These are phyloP conservation scores for Sclerotinia nivalis DNA, from an alignment of 2,329 filamentous ascomycete species.

Conservation along the genomic window DNA sequence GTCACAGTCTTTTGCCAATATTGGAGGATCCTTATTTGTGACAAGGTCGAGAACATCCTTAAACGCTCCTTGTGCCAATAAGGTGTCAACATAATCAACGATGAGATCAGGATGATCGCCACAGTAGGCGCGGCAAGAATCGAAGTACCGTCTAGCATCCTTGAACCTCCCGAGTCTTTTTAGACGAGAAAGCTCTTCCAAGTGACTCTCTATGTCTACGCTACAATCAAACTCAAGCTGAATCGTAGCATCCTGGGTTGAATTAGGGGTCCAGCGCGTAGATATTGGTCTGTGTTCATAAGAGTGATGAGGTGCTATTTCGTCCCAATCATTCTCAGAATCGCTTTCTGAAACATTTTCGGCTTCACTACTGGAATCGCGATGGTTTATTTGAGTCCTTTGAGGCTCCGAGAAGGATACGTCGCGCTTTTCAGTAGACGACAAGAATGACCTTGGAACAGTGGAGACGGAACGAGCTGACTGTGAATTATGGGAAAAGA, in stretches of 20 bases:
- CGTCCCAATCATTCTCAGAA: not conserved
- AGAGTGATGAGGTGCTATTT: not conserved
- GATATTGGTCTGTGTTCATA: not conserved
- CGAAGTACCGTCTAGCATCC: conserved; percentile 6
- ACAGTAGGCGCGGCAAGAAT: not conserved
- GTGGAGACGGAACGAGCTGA: not conserved
- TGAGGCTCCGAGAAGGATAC: not conserved
- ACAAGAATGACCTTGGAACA: not conserved
- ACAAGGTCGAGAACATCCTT: conserved; percentile 2
- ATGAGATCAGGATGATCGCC: not conserved
- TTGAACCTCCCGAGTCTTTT: not conserved
- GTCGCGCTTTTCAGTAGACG: not conserved
- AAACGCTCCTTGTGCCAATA: not conserved
- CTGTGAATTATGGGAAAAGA: not conserved
- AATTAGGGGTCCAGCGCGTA: not conserved
- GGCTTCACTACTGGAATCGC: not conserved
- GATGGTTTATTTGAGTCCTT: not conserved
- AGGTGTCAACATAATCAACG: not conserved
- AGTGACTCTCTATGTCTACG: not conserved
- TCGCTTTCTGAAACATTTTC: not conserved
- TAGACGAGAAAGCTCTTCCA: conserved; percentile 9
- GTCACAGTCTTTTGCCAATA: not conserved
- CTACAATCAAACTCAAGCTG: not conserved
- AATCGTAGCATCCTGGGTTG: not conserved
- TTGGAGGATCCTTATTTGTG: not conserved